Evolutionary conservation across 768 basidiomycete genomes (phyloP), one percentile per base, ranked within the genome.

Genomic region (Boletus pseudo-olivaceus): DNA sequence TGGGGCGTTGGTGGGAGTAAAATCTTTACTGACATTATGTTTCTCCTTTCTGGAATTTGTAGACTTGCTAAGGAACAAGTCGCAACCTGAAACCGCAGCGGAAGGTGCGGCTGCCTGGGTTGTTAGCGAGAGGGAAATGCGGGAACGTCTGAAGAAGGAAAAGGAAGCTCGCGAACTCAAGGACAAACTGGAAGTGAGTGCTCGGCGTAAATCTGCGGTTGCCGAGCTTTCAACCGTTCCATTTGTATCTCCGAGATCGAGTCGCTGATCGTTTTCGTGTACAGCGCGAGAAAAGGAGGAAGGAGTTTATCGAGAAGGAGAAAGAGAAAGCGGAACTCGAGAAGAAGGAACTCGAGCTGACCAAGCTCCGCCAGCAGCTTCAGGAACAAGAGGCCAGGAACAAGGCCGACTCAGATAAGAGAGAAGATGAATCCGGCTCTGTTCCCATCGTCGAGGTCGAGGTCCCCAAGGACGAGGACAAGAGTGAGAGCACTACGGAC

Each of bases 41-140:
- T 53, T 55, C 15, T 52, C 41, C 34, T 35, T 52, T 47, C 27
- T 26, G 32, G 19, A 27, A 46, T 23, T 14, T 52, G 14, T 62
- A 90, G 88, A 90, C 72, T 66, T 95, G 55, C 76, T 96, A 54
- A 86, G 87, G 72, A 86, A 92, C 75, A 94, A 95, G 73, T 84
- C 86, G 20, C 77, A 87, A 50, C 91, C 92, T 3, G 87, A 91
- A 63, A 76, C 78, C 2, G 90, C 91, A 26, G 86, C 90, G 2
- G 73, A 76, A 20, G 83, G 80, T 12, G 85, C 84, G 20, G 76
- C 75, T 1, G 78, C 73, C 37, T 95, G 92, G 92, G 89, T 93
- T 15, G 69, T 79, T 47, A 75, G 77, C 49, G 90, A 93, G 74
- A 80, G 88, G 58, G 82, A 84, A 70, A 82, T 92, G 77, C 78